Percentiles rank a stretch among this genome's conserved stretches.
These are phyloP conservation scores for Chaetomiaceae sp. DNA, from an alignment of 2,329 filamentous ascomycete genomes.

Conservation along the genomic window DNA sequence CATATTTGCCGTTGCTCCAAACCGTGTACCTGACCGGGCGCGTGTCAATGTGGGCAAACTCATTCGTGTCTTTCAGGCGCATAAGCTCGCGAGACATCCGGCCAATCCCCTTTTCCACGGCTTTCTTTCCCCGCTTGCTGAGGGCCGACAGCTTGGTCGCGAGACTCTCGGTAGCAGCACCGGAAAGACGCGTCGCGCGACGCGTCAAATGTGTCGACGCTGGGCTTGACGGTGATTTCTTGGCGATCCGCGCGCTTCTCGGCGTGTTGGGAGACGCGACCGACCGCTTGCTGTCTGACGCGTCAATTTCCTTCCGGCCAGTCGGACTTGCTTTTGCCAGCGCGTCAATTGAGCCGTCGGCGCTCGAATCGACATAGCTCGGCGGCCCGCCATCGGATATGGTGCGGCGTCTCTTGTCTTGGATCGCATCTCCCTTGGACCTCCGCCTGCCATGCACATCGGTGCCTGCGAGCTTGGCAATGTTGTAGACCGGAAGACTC, in stretches of 20 bases:
- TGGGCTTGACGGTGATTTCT: constrained; percentile 30
- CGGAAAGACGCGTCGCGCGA: constrained; percentile 43
- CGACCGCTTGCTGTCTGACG: constrained; percentile 44
- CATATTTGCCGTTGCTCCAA: constrained; percentile 62
- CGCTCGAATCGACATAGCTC: neutral
- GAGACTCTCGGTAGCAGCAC: constrained; percentile 40
- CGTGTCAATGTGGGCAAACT: constrained; percentile 56
- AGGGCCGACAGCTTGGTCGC: constrained; percentile 49
- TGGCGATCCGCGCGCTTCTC: constrained; percentile 33
- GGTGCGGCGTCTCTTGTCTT: constrained; percentile 38
- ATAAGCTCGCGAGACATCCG: constrained; percentile 54
- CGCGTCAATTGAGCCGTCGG: constrained; percentile 20
- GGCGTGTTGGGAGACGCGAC: constrained; percentile 36
- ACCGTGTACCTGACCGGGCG: constrained; percentile 54
- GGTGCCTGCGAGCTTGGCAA: constrained; percentile 59
- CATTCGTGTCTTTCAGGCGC: constrained; percentile 59
- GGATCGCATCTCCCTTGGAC: constrained; percentile 47
- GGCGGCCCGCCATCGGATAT: constrained; percentile 40
- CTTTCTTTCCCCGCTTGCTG: constrained; percentile 57
- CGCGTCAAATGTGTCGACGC: constrained; percentile 34
- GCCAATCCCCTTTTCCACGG: constrained; percentile 44
- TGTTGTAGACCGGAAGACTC: constrained; percentile 62
- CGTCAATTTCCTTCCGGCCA: constrained; percentile 41
- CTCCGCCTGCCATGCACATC: constrained; percentile 55
- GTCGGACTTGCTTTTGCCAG: constrained; percentile 27